Conservation (phyloP, 2,329 filamentous ascomycete species). For the Emericellopsis atlantica region DNA sequence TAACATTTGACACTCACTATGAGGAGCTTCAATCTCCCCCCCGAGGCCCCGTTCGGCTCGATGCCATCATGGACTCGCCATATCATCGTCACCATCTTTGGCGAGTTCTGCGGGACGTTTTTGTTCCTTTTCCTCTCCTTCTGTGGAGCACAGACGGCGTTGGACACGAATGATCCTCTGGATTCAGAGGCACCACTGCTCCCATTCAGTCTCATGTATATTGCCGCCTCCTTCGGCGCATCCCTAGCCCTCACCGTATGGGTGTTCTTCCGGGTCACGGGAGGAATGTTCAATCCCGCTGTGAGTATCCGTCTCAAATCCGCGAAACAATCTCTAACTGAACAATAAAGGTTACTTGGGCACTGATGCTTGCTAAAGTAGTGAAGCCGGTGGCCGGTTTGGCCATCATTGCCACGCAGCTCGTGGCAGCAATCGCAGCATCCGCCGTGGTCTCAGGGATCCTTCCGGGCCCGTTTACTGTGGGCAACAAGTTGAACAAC, state of each 20-base stretch:
- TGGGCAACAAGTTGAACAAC: conserved; percentile 37
- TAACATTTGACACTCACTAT: no score
- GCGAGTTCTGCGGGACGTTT: conserved; percentile 40
- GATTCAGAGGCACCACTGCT: conserved; percentile 14
- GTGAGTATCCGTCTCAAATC: conserved; percentile 17
- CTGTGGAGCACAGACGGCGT: conserved; percentile 23
- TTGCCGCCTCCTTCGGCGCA: conserved; percentile 35
- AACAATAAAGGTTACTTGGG: conserved; percentile 35
- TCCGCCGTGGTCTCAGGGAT: conserved; percentile 40
- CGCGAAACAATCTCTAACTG: not conserved
- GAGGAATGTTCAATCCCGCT: conserved; percentile 37
- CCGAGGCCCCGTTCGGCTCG: no score
- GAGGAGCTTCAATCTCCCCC: no score
- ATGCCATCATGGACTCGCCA: not conserved
- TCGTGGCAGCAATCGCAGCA: conserved; percentile 41
- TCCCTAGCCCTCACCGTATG: conserved; percentile 40
- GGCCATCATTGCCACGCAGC: conserved; percentile 38
- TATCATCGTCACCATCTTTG: conserved; percentile 23
- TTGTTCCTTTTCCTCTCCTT: conserved; percentile 35
- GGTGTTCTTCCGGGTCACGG: conserved; percentile 42
- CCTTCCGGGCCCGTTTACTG: conserved; percentile 37
- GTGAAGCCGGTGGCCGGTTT: conserved; percentile 37
- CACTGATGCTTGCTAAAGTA: conserved; percentile 44
- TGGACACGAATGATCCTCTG: conserved; percentile 15
- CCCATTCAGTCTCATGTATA: conserved; percentile 29